phyloP scores from a whole-genome alignment of 2,329 filamentous ascomycete species.

The Magnaporthales sp. region DNA sequence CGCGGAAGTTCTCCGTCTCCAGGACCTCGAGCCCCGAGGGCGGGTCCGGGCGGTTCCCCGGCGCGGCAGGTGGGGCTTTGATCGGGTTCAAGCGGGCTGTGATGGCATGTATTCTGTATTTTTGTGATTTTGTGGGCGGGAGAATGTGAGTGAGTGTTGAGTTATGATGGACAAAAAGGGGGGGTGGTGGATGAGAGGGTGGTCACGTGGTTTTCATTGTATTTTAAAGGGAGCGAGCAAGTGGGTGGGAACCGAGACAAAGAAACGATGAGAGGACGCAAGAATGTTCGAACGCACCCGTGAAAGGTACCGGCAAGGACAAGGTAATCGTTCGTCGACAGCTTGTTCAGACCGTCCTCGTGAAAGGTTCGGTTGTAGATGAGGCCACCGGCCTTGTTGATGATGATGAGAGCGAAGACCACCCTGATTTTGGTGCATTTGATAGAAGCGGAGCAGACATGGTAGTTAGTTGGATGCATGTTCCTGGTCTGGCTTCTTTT shows the following conservation, averaged over 20 bases:
- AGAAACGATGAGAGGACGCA: neutral
- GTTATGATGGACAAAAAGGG: constrained; percentile 3
- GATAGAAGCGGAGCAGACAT: neutral
- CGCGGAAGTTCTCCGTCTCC: constrained; percentile 86
- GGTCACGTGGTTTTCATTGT: constrained; percentile 16
- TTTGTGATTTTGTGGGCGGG: neutral
- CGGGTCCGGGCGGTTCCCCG: constrained; percentile 44
- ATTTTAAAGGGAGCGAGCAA: neutral
- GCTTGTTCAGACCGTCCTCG: constrained; percentile 72
- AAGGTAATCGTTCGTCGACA: constrained; percentile 92
- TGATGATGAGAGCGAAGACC: constrained; percentile 90
- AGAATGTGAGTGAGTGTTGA: constrained; percentile 3
- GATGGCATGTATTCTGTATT: constrained; percentile 58
- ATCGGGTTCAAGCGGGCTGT: constrained; percentile 54
- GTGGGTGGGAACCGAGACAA: neutral
- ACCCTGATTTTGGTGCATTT: constrained; percentile 52
- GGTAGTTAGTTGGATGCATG: neutral
- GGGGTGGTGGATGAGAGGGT: constrained; percentile 12
- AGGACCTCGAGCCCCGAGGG: constrained; percentile 82
- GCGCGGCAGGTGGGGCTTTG: constrained; percentile 17
- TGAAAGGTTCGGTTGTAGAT: constrained; percentile 95
- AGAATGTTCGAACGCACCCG: constrained; percentile 47
- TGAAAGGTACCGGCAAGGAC: constrained; percentile 97
- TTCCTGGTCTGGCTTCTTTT: neutral
- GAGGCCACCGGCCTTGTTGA: constrained; percentile 96